Evolutionary conservation across 1,284 basidiomycete genomes (phyloP), one percentile per base, ranked within the genome.

Genomic region (Cerioporus squamosus): DNA sequence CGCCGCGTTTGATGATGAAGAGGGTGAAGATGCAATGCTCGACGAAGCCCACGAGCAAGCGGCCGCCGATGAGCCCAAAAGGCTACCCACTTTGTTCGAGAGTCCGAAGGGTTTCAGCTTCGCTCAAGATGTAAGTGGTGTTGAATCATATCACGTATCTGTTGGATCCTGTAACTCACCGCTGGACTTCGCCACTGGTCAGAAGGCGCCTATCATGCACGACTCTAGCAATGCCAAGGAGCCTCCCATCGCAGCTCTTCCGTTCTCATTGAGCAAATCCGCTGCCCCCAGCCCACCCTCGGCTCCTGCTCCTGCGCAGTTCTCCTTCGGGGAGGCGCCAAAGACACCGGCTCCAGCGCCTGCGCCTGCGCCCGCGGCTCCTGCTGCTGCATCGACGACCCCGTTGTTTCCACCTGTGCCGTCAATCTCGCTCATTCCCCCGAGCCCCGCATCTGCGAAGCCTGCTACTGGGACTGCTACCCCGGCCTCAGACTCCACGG

Each of bases 91-190:
- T 1, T 72, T 77, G 10, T 91, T 87, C 68, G 77, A 84, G 44
- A 75, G 86, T 23, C 83, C 87, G n/a, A 70, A 77, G 50, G 83
- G 81, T 2, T 92, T 92, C 72, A 84, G 77, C 48, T 91, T 92
- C 65, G 81, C 85, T 2, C 82, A 83, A 63, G 81, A 83, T 67
- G 86, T 87, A 67, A 66, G 86, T 77, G 26, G 33, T 57, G 51
- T 2, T 53, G 3, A 10, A 10, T 36, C 3, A 3, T 10, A 36
- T 36, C 14, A 10, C 14, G 33, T 36, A 3, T 36, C 9, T 2
- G 5, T 29, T 29, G 29, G 17, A 45, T 22, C n/a, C n/a, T n/a
- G n/a, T n/a, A 18, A 31, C 20, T 42, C 24, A 18, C 17, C 10
- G 33, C 3, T 36, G 33, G 6, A 15, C 33, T 36, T 36, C 3